These are phyloP conservation scores for Auriscalpium orientale DNA, from an alignment of 768 basidiomycete genomes.

Conservation along the genomic window DNA sequence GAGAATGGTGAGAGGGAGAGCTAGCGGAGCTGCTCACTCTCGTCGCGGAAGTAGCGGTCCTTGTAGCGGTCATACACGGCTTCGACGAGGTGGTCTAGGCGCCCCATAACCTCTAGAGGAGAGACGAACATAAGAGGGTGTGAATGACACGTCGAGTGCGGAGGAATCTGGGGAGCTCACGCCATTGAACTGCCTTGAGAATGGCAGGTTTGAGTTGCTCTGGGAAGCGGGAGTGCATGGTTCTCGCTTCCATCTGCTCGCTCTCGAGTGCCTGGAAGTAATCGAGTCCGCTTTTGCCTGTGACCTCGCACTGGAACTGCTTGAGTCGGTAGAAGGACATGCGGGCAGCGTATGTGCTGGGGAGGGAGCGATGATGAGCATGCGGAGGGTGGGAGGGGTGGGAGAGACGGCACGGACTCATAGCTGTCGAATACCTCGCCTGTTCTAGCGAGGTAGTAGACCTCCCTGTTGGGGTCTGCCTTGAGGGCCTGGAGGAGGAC, in stretches of 20 bases:
- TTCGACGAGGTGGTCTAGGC: slow-evolving; percentile 91
- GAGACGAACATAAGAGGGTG: slow-evolving; percentile 8
- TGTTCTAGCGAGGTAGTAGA: slow-evolving; percentile 89
- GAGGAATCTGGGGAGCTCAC: slow-evolving; percentile 46
- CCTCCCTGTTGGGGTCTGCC: slow-evolving; percentile 60
- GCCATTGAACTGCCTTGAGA: slow-evolving; percentile 92
- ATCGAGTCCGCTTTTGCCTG: slow-evolving; percentile 87
- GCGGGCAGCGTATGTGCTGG: slow-evolving; percentile 75
- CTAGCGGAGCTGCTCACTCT: slow-evolving; percentile 50
- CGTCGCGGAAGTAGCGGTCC: slow-evolving; percentile 86
- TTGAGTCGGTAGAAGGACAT: slow-evolving; percentile 93
- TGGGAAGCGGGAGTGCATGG: slow-evolving; percentile 87
- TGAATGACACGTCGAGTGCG: slow-evolving; percentile 9
- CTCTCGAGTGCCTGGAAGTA: slow-evolving; percentile 93
- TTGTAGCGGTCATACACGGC: slow-evolving; percentile 94
- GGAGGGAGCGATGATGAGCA: slow-evolving; percentile 10
- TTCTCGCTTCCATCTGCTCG: slow-evolving; percentile 83
- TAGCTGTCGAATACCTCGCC: slow-evolving; percentile 97
- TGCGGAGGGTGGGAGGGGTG: slow-evolving; percentile 18
- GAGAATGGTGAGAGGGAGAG: neutral
- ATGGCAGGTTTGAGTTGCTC: slow-evolving; percentile 88
- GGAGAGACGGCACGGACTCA: slow-evolving; percentile 56
- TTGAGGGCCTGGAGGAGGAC: slow-evolving; percentile 58
- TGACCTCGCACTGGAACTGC: slow-evolving; percentile 96
- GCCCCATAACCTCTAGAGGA: slow-evolving; percentile 85